Base-by-base conservation (phyloP, 805 yeast species). In the Ogataea dorogensis region DNA sequence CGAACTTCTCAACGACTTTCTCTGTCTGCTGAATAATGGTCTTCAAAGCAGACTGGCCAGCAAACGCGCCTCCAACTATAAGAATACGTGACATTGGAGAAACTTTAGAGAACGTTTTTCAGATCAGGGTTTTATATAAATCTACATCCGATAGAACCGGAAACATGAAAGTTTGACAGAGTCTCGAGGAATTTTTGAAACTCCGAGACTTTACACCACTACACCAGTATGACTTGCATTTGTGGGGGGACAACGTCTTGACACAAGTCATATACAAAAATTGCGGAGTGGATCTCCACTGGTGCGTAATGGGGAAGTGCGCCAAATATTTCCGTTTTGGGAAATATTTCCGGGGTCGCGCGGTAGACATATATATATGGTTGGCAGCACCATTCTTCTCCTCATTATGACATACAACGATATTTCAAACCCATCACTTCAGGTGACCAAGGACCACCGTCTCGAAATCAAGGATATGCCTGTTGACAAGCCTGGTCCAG, bases 401-500 rank as follows among this genome's bases (percentile, higher is more conserved):
- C 17, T 23, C 16, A 17, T 19, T 18, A 35, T 35, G 39, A 23
- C 39, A 14, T 28, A 24, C 29, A 21, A 19, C 22, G n/a, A 30
- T 24, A 9, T 24, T 9, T 24, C 38, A 8, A 50, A 50, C 36
- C 55, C 55, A 8, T 46, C 52, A 22, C 46, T 50, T 23, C 47
- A 40, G 23, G 51, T 47, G 14, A 50, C 50, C 17, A 43, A 46
- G 17, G 43, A 50, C 29, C 50, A 49, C 27, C 24, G 27, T 3
- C 42, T 50, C 15, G 44, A 32, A 27, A 31, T 52, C 19, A 44
- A 42, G 19, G 51, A 52, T 14, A 31, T 45, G 9, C 50, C 51
- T 21, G 38, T 46, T 17, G 38, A 25, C 3, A 29, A 29, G 14
- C 68, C 67, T 12, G 65, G 60, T 8, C 48, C 52, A 9, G 64